Evolutionary conservation across 805 yeast genomes (phyloP).

Genomic region (Suhomyces faveliae): DNA sequence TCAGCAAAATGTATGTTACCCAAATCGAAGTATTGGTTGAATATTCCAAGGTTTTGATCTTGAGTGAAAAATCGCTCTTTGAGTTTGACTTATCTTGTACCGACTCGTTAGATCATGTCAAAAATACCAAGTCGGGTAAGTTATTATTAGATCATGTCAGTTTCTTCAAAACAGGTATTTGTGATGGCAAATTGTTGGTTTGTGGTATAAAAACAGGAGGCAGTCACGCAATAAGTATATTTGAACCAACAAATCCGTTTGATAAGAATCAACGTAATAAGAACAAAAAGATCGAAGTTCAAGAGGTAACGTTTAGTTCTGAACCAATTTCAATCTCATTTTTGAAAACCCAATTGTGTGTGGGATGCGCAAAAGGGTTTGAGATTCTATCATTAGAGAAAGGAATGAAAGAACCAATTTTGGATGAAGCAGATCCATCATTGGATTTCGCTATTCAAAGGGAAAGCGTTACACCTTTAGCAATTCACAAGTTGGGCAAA

Average conservation of each 20-base stretch:
- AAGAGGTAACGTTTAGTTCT: constrained; percentile 77
- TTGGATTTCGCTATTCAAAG: constrained; percentile 86
- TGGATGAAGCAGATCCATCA: constrained; percentile 98
- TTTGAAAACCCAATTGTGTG: constrained; percentile 81
- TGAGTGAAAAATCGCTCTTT: constrained; percentile 77
- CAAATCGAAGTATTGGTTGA: constrained; percentile 92
- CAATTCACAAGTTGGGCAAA: constrained; percentile 79
- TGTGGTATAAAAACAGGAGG: constrained; percentile 86
- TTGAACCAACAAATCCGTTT: constrained; percentile 83
- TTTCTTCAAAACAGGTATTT: constrained; percentile 89
- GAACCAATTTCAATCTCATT: constrained; percentile 93
- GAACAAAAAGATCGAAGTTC: constrained; percentile 53
- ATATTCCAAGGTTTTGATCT: constrained; percentile 75
- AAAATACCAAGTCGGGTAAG: constrained; percentile 63
- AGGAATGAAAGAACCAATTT: constrained; percentile 79
- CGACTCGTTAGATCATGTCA: constrained; percentile 46
- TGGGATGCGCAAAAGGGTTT: constrained; percentile 95
- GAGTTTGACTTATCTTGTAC: constrained; percentile 65
- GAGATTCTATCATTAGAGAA: constrained; percentile 87
- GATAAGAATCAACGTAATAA: constrained; percentile 62
- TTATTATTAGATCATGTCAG: constrained; percentile 84
- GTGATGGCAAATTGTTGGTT: constrained; percentile 83
- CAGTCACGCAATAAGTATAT: constrained; percentile 75
- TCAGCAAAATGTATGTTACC: constrained; percentile 72
- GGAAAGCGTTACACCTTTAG: constrained; percentile 79